Evolutionary conservation across 2,329 filamentous ascomycete species (phyloP), one percentile per base, ranked within the genome.

Genomic region (Aspergillus transmontanensis): DNA sequence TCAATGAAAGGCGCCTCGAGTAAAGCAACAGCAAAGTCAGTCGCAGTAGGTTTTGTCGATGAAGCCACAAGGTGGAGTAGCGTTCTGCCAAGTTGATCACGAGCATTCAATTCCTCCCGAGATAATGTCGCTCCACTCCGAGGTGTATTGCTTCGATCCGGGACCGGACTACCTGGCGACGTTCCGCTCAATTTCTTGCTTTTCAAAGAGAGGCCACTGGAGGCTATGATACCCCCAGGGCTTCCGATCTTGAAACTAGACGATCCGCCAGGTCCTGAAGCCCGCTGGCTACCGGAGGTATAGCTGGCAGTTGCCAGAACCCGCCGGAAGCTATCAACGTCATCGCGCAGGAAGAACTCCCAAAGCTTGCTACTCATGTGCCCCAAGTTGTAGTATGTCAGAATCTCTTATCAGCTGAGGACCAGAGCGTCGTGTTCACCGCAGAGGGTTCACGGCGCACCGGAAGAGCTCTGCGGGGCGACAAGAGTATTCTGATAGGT

Each of bases 361-460:
- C 94, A 97, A 80, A 99, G 89, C 87, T 91, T 87, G 84, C 93
- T 90, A 90, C 92, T 98, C 94, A 98, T 95, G 88, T 88, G 88
- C 82, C 77, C 79, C 71, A 70, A 73, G 63, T 73, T 71, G 59
- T 75, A 59, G 68, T 60, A 54, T 68, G 68, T 70, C 71, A 70
- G 73, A 76, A 77, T 69, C 72, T 77, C 82, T 81, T 78, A 75
- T 78, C 79, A 80, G 81, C 83, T 87, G 85, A 81, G 82, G 84
- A 82, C 79, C 79, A 76, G 86, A 90, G 89, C 92, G 93, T 96
- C 90, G 92, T 92, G 92, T 89, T 93, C 89, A 90, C 88, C 91
- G 90, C 90, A 69, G 69, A 62, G 89, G 90, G 89, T 85, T 90
- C 61, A 94, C 93, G 91, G 93, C 93, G 75, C 94, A 64, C 67